Base-by-base conservation (phyloP, 2,329 filamentous ascomycete genomes). In the Stagonosporopsis chrysanthemi region DNA sequence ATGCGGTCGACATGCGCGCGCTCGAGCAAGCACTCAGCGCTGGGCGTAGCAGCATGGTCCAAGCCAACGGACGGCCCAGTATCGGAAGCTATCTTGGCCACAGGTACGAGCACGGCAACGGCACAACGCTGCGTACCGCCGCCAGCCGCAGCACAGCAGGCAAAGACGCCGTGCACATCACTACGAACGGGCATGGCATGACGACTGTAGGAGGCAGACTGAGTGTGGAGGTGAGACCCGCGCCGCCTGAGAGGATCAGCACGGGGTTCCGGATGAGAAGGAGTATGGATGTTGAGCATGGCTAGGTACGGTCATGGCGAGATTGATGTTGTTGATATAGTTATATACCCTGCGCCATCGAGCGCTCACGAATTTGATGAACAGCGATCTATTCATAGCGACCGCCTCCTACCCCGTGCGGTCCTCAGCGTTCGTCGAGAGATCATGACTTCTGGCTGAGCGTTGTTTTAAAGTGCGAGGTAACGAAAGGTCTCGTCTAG, bases 181-280 rank as follows among this genome's bases (percentile, higher is more conserved):
- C 56, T 2, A 61, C 36, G 8, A 46, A 51, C 29, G 55, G 53
- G 2, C 47, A 61, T 51, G 64, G 62, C 17, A 57, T 54, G 42
- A 51, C 48, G 8, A 58, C 52, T 0, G 50, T 59, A 1, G 55
- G 45, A 42, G 61, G 60, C 8, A 57, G 66, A 14, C 24, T 70
- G 38, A 69, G 66, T 54, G 60, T 57, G 8, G 65, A 67, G 44
- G 56, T 61, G 4, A 56, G 66, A 44, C 60, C 57, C 2, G 28
- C 24, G 6, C 63, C 65, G 3, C 62, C 68, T 4, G 71, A 73
- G 51, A 66, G 71, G 39, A 51, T 66, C 3, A 74, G 67, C 51
- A 76, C 74, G 0, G 74, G 74, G 6, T 76, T 76, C 46, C 63
- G 68, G 24, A 71, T 76, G 45, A 63, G 74, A 7, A 58, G 57